Evolutionary conservation across 768 basidiomycete genomes (phyloP), one percentile per base, ranked within the genome.

Genomic region (Mrakia gelida): DNA sequence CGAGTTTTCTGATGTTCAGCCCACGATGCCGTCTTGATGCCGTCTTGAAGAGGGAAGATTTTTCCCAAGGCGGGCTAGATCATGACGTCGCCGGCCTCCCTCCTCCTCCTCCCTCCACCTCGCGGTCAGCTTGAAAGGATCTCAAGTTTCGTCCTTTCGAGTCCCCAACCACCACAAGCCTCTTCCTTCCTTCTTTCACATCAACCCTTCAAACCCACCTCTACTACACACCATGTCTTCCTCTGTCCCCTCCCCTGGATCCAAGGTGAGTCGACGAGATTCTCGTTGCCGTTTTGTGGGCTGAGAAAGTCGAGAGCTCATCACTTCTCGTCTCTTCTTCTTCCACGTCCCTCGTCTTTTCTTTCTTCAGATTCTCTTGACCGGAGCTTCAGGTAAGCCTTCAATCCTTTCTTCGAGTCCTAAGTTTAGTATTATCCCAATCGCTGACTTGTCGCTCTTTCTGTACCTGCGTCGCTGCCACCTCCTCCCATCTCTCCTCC

Each of bases 311-410:
- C 26, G 26, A 26, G 63, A 65, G 38, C 61, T n/a, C 63, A 32
- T 26, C 38, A 63, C 62, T 41, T 45, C 26, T 38, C 59, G 23
- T 70, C 38, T 45, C 43, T 26, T 34, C 34, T 63, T 21, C 63
- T 52, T 30, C 34, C 4, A 13, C 54, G 38, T 13, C 38, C 56
- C 56, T n/a, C 65, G 38, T 26, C 38, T 28, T n/a, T 54, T 28
- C 26, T 8, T 38, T 30, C 28, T 28, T 10, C 70, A 78, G 77
- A 61, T 82, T 18, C 80, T 82, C 41, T 54, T 82, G 62, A 80
- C 81, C 15, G 81, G 81, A 10, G 80, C 80, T 6, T 75, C 72
- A 59, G 59, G 59, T 59, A 28, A n/a, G 59, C n/a, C 26, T 18
- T 26, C 4, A 21, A 10, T 52, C 15, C 45, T 13, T 16, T 49